Conservation (phyloP, 2,329 filamentous ascomycete genomes). For the Xylariaceae sp. region DNA sequence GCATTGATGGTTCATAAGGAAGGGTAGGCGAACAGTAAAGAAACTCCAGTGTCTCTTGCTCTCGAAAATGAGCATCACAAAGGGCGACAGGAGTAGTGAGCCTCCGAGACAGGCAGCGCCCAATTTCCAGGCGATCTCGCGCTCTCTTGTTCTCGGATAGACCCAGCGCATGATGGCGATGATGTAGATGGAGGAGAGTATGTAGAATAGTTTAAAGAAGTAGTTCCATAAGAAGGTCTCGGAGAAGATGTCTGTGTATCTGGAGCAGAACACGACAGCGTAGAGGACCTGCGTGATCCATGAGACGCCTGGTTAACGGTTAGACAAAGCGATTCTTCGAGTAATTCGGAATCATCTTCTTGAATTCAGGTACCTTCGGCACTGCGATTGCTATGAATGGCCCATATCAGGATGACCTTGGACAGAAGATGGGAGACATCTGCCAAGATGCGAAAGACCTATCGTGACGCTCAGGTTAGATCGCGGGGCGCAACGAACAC, state of each 20-base stretch:
- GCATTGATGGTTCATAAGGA: background rate
- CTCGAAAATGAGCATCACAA: conserved; percentile 66
- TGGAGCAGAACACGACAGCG: conserved; percentile 74
- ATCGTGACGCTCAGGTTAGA: background rate
- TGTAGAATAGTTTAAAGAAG: conserved; percentile 85
- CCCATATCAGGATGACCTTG: conserved; percentile 85
- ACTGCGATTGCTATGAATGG: conserved; percentile 82
- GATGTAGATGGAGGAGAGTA: conserved; percentile 77
- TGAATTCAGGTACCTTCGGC: conserved; percentile 60
- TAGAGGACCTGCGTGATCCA: conserved; percentile 89
- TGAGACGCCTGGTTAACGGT: conserved; percentile 62
- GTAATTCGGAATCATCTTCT: background rate
- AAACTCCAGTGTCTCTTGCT: conserved; percentile 42
- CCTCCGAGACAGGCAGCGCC: conserved; percentile 64
- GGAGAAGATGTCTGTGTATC: conserved; percentile 78
- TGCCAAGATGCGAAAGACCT: conserved; percentile 70
- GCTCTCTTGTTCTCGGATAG: conserved; percentile 81
- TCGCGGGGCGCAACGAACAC: background rate
- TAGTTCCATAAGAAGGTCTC: conserved; percentile 61
- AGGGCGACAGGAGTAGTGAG: conserved; percentile 62
- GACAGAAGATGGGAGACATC: conserved; percentile 81
- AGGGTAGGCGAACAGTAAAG: conserved; percentile 40
- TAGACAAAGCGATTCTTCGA: conserved; percentile 9
- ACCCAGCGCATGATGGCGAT: conserved; percentile 81
- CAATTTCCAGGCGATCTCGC: conserved; percentile 90